Base-by-base conservation (phyloP, 1,139 yeast species). In the Yamadazyma dushanensis region DNA sequence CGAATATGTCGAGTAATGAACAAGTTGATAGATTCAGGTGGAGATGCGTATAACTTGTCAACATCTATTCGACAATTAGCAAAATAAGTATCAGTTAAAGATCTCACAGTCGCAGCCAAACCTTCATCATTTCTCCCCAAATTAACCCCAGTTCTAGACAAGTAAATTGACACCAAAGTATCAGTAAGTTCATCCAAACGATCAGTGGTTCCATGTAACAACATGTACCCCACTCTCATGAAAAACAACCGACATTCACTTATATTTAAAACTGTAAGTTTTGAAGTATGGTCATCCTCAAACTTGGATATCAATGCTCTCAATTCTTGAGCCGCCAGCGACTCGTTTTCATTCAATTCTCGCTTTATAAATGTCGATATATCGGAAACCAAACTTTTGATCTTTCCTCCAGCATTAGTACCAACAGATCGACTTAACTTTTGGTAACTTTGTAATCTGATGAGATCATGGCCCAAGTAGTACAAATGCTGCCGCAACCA, bases 351-450 rank as follows among this genome's bases (percentile, higher is more conserved):
- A 26, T 30, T 39, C 39, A 63, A 50, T 34, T 65, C 72, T 16
- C 51, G 40, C 41, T 59, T 61, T 26, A 68, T 51, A 39, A 66
- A 67, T n/a, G 63, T 53, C 15, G 68, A 51, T 36, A 67, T 52
- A 38, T 66, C 73, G 33, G 55, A 56, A 5, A 67, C 73, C 19
- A 64, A 49, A 5, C 54, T 49, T 45, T 67, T 68, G 32, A 67
- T 53, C 5, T 57, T 41, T 1, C 70, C 66, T 0, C 72, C 71
- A 9, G 71, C 70, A 3, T 59, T 63, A 17, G 56, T 44, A 4
- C 57, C 51, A 16, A 65, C 43, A 25, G 58, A 45, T 30, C 58
- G 54, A 31, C 61, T 57, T 34, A 68, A 57, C 45, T 59, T 60
- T 39, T 61, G 58, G 48, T 68, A 69, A 3, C 66, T 51, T 24